Conservation (phyloP, 306 rosid species). For the Parietaria judaica region DNA sequence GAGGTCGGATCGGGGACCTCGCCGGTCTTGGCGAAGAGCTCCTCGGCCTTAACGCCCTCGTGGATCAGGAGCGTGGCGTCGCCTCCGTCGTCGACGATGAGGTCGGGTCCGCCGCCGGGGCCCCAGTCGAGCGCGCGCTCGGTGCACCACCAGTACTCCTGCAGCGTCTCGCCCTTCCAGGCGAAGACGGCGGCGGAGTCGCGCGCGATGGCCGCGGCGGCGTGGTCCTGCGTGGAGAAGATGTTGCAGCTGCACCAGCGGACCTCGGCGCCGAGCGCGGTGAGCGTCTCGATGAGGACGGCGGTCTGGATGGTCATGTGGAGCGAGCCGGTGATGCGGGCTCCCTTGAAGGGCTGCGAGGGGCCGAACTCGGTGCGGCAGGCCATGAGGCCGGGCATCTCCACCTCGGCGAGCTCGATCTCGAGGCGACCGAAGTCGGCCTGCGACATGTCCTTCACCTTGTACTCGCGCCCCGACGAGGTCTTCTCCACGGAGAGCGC, state of each 20-base stretch:
- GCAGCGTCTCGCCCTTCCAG: conserved; percentile 95
- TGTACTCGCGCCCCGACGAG: conserved; percentile 70
- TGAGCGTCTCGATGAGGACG: conserved; percentile 89
- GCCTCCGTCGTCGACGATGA: conserved; percentile 91
- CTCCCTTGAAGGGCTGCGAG: conserved; percentile 72
- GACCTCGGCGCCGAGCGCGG: conserved; percentile 94
- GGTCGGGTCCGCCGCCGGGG: conserved; percentile 79
- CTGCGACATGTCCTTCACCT: conserved; percentile 87
- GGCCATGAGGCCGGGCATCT: conserved; percentile 85
- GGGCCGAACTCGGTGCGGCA: conserved; percentile 63
- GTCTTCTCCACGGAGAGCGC: conserved; percentile 71
- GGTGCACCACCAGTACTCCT: conserved; percentile 99
- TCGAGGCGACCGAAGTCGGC: conserved; percentile 91
- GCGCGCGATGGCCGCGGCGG: conserved; percentile 90
- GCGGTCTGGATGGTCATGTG: conserved; percentile 99
- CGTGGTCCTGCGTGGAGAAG: conserved; percentile 95
- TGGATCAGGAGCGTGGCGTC: conserved; percentile 73
- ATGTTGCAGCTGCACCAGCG: conserved; percentile 98
- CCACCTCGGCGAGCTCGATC: conserved; percentile 85
- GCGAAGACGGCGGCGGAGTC: conserved; percentile 88
- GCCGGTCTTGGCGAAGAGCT: conserved; percentile 48
- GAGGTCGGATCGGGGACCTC: conserved; percentile 57
- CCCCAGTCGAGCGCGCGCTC: conserved; percentile 95
- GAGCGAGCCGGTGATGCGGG: conserved; percentile 87
- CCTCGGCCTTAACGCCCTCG: conserved; percentile 94